Conservation (phyloP, 345 rosid genomes). For the Ailanthus altissimus region DNA sequence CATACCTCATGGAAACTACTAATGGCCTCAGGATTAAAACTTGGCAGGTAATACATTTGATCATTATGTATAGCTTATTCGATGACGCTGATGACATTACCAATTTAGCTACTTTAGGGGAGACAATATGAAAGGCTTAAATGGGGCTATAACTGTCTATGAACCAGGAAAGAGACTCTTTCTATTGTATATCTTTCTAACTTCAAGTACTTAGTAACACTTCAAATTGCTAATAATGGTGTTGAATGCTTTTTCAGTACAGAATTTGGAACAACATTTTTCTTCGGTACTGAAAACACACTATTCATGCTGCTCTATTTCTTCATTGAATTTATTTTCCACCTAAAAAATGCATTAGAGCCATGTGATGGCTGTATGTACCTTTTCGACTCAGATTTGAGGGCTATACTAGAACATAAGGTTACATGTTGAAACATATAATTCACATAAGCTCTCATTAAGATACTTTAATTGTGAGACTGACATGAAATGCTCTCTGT, state of each 20-base stretch:
- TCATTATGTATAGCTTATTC: slow-evolving; percentile 4
- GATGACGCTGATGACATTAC: not conserved
- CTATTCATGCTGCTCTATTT: not conserved
- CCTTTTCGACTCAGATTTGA: not conserved
- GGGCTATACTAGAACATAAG: not conserved
- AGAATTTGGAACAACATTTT: not conserved
- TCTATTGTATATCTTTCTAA: not conserved
- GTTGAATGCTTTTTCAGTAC: not conserved
- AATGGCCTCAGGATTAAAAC: slow-evolving; percentile 97
- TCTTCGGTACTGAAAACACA: not conserved
- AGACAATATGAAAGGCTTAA: not conserved
- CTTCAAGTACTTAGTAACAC: not conserved
- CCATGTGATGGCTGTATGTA: not conserved
- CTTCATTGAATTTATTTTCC: not conserved
- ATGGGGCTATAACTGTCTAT: not conserved
- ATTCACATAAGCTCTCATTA: slow-evolving; percentile 1
- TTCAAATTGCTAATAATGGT: not conserved
- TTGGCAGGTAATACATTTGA: slow-evolving; percentile 72
- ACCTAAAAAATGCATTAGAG: not conserved
- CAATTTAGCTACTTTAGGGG: not conserved
- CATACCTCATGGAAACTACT: slow-evolving; percentile 67
- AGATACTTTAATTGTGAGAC: slow-evolving; percentile 2
- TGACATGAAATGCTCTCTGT: not conserved
- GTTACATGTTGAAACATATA: not conserved
- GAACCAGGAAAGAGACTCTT: not conserved